Conservation (phyloP, 2,329 filamentous ascomycete species). For the Zymoseptoria crescenta region DNA sequence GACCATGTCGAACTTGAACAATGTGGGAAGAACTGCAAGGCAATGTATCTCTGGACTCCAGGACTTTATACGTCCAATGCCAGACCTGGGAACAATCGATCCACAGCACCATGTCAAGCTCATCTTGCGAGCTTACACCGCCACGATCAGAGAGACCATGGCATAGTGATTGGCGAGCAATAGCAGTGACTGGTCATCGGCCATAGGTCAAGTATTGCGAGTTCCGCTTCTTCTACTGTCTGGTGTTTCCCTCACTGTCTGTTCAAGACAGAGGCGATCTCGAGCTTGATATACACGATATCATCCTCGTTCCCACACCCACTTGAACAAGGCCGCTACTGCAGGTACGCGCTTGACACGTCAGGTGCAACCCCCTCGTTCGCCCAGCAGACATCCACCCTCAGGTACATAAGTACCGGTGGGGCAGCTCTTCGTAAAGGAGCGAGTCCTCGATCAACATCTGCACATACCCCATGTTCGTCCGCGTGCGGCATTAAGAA, state of each 20-base stretch:
- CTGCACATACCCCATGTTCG: background rate
- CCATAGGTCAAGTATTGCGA: too few relatives aligned
- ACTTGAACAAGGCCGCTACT: constrained; percentile 6
- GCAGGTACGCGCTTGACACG: constrained; percentile 16
- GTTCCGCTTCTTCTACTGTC: too few relatives aligned
- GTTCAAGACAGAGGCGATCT: too few relatives aligned
- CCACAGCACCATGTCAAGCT: background rate
- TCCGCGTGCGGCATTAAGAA: background rate
- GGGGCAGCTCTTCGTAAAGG: background rate
- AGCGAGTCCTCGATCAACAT: background rate
- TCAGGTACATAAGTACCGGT: background rate
- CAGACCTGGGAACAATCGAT: too few relatives aligned
- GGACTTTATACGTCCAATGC: too few relatives aligned
- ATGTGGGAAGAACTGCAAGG: background rate
- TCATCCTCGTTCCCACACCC: background rate
- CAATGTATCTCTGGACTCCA: too few relatives aligned
- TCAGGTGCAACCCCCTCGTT: constrained; percentile 3
- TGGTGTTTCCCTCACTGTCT: too few relatives aligned
- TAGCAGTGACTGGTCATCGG: too few relatives aligned
- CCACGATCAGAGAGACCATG: background rate
- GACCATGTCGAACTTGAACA: background rate
- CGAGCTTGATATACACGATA: too few relatives aligned
- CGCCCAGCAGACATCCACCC: background rate
- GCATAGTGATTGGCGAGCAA: background rate
- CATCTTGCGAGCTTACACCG: background rate